phyloP scores from a whole-genome alignment of 495 filamentous ascomycete genomes.

The Stereocaulon alpinum region DNA sequence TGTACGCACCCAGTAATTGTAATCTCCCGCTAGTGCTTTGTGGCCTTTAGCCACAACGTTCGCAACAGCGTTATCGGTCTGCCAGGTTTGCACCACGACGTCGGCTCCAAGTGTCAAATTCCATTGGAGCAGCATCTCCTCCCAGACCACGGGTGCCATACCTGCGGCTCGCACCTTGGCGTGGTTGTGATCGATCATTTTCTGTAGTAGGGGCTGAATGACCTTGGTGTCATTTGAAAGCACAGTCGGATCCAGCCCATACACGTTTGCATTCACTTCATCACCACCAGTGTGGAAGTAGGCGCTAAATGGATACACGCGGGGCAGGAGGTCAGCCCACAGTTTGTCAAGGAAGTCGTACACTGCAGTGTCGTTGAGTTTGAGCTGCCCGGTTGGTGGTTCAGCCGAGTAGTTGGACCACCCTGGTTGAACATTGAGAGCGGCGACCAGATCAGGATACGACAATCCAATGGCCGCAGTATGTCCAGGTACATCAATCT shows the following conservation, averaged over 20 bases:
- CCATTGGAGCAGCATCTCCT: slow-evolving; percentile 69
- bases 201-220: slow-evolving; percentile 60
- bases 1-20: slow-evolving; percentile 49
- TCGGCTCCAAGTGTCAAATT: slow-evolving; percentile 54
- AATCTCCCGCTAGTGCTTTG: slow-evolving; percentile 61
- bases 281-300: slow-evolving; percentile 82
- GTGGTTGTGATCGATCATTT: slow-evolving; percentile 58
- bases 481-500: slow-evolving; percentile 78
- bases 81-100: slow-evolving; percentile 66
- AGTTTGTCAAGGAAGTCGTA: slow-evolving; percentile 57
- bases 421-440: slow-evolving; percentile 52
- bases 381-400: slow-evolving; percentile 66
- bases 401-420: slow-evolving; percentile 60
- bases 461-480: slow-evolving; percentile 51
- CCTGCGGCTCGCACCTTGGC: slow-evolving; percentile 44
- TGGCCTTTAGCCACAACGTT: slow-evolving; percentile 46
- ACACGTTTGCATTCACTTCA: slow-evolving; percentile 67
- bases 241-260: slow-evolving; percentile 60
- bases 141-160: slow-evolving; percentile 65
- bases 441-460: slow-evolving; percentile 65
- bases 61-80: slow-evolving; percentile 43
- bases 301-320: slow-evolving; percentile 50
- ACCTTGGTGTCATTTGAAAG: slow-evolving; percentile 48
- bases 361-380: slow-evolving; percentile 58
- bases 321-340: slow-evolving; percentile 60